Percentiles rank a stretch among this genome's conserved stretches.
Conservation (phyloP, 345 rosid genomes). For the Orychophragmus violaceus region DNA sequence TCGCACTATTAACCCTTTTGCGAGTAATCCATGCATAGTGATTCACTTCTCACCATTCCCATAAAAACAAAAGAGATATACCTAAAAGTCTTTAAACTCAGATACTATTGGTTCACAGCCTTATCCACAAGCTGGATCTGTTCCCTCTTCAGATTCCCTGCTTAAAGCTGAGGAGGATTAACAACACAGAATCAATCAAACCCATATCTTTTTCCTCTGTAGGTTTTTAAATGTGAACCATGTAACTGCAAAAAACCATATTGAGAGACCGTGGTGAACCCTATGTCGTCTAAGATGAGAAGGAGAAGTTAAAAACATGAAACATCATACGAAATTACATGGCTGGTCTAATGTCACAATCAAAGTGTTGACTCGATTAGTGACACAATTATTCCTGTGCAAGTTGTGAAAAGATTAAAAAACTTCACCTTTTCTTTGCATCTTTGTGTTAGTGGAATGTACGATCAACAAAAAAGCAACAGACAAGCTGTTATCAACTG, state of each 20-base stretch:
- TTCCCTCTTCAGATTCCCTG: conserved; percentile 15
- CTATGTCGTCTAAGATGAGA: conserved; percentile 1
- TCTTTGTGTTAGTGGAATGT: conserved; percentile 18
- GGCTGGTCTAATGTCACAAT: conserved; percentile 24
- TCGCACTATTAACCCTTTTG: conserved; percentile 28
- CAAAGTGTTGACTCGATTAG: conserved; percentile 15
- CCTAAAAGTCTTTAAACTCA: conserved; percentile 8
- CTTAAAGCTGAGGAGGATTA: neutral
- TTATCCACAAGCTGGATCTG: conserved; percentile 26
- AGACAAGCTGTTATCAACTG: conserved; percentile 23
- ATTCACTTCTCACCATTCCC: conserved; percentile 30
- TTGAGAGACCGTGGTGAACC: neutral
- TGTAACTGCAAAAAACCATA: neutral
- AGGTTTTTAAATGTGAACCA: neutral
- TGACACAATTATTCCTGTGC: conserved; percentile 16
- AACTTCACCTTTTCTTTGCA: conserved; percentile 10
- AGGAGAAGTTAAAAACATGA: neutral
- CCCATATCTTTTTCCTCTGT: neutral
- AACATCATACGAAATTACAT: neutral
- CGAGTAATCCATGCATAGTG: conserved; percentile 29
- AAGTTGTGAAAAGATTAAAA: conserved; percentile 14
- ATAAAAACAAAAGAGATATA: conserved; percentile 2
- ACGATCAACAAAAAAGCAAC: conserved; percentile 18
- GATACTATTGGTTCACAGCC: conserved; percentile 20
- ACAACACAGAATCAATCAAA: neutral